Conservation (phyloP, 257 asterid genomes). For the Solanum dulcamara region DNA sequence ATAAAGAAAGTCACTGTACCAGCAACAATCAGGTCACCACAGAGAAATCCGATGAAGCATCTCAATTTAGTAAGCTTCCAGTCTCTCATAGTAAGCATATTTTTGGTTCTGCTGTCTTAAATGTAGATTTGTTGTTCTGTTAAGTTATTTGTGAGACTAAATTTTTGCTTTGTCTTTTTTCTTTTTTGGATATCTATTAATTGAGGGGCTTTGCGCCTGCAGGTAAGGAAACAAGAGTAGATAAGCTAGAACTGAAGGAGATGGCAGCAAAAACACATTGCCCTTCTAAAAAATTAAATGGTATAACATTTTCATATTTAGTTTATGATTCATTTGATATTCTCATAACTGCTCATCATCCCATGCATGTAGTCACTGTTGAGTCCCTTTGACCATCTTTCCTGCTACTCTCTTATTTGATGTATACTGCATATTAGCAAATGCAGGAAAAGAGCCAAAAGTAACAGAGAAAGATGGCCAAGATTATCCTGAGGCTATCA, state of each 20-base stretch:
- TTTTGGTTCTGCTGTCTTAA: background rate
- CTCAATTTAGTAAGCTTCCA: background rate
- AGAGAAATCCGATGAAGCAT: background rate
- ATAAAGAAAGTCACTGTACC: background rate
- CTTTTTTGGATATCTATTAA: background rate
- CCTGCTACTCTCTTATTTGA: background rate
- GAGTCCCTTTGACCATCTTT: background rate
- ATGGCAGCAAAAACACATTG: background rate
- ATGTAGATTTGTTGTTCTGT: constrained; percentile 9
- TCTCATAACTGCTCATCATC: background rate
- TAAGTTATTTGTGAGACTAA: background rate
- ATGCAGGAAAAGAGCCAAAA: background rate
- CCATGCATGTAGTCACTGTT: background rate
- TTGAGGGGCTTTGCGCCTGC: background rate
- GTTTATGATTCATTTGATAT: background rate
- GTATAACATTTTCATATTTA: background rate
- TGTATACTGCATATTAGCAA: background rate
- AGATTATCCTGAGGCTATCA: background rate
- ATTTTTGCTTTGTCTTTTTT: background rate
- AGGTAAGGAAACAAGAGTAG: background rate
- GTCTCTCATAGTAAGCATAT: background rate
- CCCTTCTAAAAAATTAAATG: background rate
- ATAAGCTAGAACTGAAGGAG: background rate
- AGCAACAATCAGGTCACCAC: background rate
- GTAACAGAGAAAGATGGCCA: background rate